phyloP scores from a whole-genome alignment of 768 basidiomycete species.

The Termitomyces sp. region DNA sequence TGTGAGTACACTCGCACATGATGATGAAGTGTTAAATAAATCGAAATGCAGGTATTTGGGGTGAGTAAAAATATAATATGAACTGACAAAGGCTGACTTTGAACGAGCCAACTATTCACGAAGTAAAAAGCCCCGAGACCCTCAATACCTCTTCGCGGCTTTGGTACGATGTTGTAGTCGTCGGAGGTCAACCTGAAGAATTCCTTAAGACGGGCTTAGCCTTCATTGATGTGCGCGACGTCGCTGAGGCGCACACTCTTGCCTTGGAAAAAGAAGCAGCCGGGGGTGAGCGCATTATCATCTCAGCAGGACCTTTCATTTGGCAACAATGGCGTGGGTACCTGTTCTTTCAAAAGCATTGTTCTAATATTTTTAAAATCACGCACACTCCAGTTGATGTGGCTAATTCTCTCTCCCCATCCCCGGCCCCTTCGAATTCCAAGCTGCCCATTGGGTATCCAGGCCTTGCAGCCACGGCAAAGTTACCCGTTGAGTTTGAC shows the following conservation, averaged over 20 bases:
- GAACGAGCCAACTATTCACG: slow-evolving; percentile 31
- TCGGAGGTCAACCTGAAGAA: slow-evolving; percentile 11
- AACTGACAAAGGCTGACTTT: background rate
- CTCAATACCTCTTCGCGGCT: slow-evolving; percentile 29
- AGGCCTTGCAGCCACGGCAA: slow-evolving; percentile 20
- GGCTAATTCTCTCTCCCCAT: slow-evolving; percentile 25
- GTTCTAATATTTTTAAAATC: background rate
- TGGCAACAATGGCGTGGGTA: slow-evolving; percentile 25
- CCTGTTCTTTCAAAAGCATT: background rate
- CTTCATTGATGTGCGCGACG: slow-evolving; percentile 42
- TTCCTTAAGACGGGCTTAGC: slow-evolving; percentile 16
- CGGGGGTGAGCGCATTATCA: slow-evolving; percentile 45
- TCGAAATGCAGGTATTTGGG: slow-evolving; percentile 21
- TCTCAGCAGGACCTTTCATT: slow-evolving; percentile 22
- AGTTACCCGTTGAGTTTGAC: slow-evolving; percentile 24
- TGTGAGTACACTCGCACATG: slow-evolving; percentile 19
- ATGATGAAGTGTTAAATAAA: background rate
- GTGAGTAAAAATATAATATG: slow-evolving; percentile 12
- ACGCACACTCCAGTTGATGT: slow-evolving; percentile 24
- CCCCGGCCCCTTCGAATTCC: slow-evolving; percentile 18
- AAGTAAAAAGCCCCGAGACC: slow-evolving; percentile 17
- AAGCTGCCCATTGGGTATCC: slow-evolving; percentile 27
- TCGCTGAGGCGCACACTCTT: slow-evolving; percentile 44
- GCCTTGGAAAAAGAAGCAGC: slow-evolving; percentile 43
- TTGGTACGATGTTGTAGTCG: slow-evolving; percentile 27